Conservation (phyloP, 2,329 filamentous ascomycete genomes). For the Trichoderma breve region DNA sequence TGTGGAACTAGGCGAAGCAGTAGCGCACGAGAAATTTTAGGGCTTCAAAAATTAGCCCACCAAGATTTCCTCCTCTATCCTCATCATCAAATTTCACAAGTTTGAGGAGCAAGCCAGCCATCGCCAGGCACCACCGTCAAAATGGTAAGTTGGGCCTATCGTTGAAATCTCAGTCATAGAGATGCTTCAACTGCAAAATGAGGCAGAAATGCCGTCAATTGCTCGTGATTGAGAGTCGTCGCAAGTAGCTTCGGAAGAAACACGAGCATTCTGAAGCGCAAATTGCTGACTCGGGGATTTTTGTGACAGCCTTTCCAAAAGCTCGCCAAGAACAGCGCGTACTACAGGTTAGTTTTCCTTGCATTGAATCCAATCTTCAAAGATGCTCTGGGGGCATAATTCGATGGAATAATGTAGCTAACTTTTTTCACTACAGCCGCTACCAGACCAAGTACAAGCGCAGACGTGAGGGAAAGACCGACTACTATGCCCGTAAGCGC, state of each 20-base stretch:
- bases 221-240: slow-evolving; percentile 64
- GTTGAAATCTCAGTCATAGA: slow-evolving; percentile 22
- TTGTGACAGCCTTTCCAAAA: slow-evolving; percentile 79
- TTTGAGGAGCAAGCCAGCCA: slow-evolving; percentile 39
- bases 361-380: neutral
- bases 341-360: slow-evolving; percentile 79
- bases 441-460: slow-evolving; percentile 99
- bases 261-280: slow-evolving; percentile 81
- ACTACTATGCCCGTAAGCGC: slow-evolving; percentile 99
- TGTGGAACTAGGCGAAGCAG: slow-evolving; percentile 26
- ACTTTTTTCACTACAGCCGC: slow-evolving; percentile 59
- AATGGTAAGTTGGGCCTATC: slow-evolving; percentile 64
- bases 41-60: slow-evolving; percentile 44
- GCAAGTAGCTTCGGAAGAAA: slow-evolving; percentile 97
- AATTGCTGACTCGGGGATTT: slow-evolving; percentile 96
- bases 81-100: slow-evolving; percentile 28
- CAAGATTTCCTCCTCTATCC: slow-evolving; percentile 37
- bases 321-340: slow-evolving; percentile 94
- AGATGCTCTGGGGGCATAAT: neutral
- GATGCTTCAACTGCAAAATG: slow-evolving; percentile 27
- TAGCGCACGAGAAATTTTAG: slow-evolving; percentile 33
- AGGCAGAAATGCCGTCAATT: slow-evolving; percentile 46
- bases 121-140: slow-evolving; percentile 58
- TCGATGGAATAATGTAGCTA: slow-evolving; percentile 22
- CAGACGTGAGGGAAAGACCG: slow-evolving; percentile 94